phyloP scores from a whole-genome alignment of 768 basidiomycete genomes.

The Rhodotorula diobovata region DNA sequence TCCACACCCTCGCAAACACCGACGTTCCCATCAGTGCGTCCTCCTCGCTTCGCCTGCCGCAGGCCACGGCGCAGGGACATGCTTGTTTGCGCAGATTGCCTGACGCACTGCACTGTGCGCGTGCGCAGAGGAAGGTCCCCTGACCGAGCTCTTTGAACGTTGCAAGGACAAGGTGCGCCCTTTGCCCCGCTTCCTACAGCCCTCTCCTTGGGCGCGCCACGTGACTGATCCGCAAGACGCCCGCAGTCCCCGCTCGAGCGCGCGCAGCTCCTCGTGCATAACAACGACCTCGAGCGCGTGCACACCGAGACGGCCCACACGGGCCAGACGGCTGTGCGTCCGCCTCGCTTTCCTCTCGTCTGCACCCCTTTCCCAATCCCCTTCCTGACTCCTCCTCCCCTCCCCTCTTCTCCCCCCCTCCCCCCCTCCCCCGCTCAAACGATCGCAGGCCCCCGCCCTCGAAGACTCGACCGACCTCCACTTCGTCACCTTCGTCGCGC shows the following conservation, averaged over 20 bases:
- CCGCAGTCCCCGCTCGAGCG: constrained; percentile 31
- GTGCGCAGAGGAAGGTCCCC: constrained; percentile 23
- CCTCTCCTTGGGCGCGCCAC: background rate
- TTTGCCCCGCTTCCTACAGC: background rate
- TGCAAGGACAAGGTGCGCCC: constrained; percentile 31
- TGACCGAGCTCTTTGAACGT: constrained; percentile 26
- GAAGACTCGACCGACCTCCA: constrained; percentile 71
- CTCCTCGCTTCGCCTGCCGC: background rate
- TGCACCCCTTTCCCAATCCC: no score
- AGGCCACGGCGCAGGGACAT: background rate
- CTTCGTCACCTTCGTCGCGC: constrained; percentile 73
- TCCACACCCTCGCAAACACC: constrained; percentile 76
- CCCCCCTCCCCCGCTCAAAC: background rate
- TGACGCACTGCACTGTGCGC: background rate
- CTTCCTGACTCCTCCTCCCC: constrained; percentile 56
- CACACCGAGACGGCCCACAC: constrained; percentile 23
- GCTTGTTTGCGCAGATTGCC: background rate
- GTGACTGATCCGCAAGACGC: no score
- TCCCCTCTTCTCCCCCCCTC: constrained; percentile 54
- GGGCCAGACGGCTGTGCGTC: constrained; percentile 26
- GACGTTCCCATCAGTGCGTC: constrained; percentile 53
- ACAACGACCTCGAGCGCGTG: constrained; percentile 26
- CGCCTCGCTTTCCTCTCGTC: constrained; percentile 47
- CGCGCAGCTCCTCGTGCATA: constrained; percentile 16
- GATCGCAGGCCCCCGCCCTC: constrained; percentile 59